Evolutionary conservation across 495 filamentous ascomycete species (phyloP).

Genomic region (Cercophora scortea): DNA sequence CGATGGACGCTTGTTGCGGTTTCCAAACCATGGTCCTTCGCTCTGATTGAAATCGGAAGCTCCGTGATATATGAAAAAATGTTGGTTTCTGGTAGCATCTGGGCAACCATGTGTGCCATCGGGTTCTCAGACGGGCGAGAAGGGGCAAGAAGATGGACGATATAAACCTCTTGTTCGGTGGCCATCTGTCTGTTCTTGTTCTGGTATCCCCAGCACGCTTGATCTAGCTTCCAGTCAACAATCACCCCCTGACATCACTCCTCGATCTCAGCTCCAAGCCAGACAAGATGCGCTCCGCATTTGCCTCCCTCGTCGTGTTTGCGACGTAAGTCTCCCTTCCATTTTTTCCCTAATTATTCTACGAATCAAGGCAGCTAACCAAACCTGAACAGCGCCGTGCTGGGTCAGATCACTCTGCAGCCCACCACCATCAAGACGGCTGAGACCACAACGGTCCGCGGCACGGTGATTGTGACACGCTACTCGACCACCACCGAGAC

Average conservation of each 20-base stretch:
- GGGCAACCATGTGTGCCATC: no score
- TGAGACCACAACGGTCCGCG: no score
- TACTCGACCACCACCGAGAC: no score
- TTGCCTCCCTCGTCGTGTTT: background rate
- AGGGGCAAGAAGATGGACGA: no score
- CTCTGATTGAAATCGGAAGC: slow-evolving; percentile 6
- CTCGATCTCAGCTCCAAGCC: no score
- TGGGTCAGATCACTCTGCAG: slow-evolving; percentile 19
- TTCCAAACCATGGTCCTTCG: background rate
- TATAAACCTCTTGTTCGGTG: no score
- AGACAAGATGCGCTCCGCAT: background rate
- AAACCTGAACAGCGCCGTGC: slow-evolving; percentile 4
- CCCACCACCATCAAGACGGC: slow-evolving; percentile 10
- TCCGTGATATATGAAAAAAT: slow-evolving; percentile 15
- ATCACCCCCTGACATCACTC: background rate
- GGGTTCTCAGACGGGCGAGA: no score
- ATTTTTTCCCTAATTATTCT: no score
- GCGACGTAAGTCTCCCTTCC: background rate
- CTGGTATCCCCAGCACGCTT: no score
- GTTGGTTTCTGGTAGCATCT: no score
- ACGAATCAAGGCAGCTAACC: background rate
- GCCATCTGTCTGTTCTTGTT: no score
- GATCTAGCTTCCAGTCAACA: background rate
- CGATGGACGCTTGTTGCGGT: background rate
- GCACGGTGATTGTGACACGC: no score